phyloP scores from a whole-genome alignment of 345 rosid genomes.

The Nasturtium officinale region DNA sequence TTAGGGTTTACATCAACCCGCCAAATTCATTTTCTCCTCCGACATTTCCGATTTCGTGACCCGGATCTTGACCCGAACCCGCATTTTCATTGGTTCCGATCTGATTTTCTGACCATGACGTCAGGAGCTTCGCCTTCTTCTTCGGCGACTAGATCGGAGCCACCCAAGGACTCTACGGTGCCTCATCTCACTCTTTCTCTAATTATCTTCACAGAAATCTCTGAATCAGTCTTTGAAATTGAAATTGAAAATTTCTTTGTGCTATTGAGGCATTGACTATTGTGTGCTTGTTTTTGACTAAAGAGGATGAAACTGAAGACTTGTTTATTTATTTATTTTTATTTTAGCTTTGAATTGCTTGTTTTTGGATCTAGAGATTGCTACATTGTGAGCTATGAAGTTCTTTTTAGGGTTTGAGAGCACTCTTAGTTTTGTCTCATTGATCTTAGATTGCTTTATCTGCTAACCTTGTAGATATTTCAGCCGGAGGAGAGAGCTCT shows the following conservation, averaged over 20 bases:
- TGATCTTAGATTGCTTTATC: background rate
- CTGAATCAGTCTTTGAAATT: conserved; percentile 5
- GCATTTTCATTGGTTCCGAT: conserved; percentile 44
- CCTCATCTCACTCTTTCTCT: conserved; percentile 24
- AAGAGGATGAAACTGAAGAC: background rate
- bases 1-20: conserved; percentile 72
- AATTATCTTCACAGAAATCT: background rate
- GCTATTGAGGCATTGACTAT: conserved; percentile 10
- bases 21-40: conserved; percentile 45
- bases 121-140: conserved; percentile 60
- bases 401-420: conserved; percentile 8
- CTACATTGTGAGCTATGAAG: conserved; percentile 29
- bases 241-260: conserved; percentile 13
- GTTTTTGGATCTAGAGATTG: conserved; percentile 22
- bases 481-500: conserved; percentile 38
- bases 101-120: conserved; percentile 55
- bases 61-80: conserved; percentile 51
- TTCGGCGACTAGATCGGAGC: conserved; percentile 71
- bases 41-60: conserved; percentile 45
- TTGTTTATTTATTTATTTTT: background rate
- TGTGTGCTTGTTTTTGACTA: conserved; percentile 17
- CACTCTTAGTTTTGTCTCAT: background rate
- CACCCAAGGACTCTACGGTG: conserved; percentile 48
- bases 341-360: background rate
- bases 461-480: too few species aligned